A percentile compares a stretch with the other conserved stretches of the same genome.
phyloP scores from a whole-genome alignment of 2,329 filamentous ascomycete genomes.

The Fusarium miscanthi region DNA sequence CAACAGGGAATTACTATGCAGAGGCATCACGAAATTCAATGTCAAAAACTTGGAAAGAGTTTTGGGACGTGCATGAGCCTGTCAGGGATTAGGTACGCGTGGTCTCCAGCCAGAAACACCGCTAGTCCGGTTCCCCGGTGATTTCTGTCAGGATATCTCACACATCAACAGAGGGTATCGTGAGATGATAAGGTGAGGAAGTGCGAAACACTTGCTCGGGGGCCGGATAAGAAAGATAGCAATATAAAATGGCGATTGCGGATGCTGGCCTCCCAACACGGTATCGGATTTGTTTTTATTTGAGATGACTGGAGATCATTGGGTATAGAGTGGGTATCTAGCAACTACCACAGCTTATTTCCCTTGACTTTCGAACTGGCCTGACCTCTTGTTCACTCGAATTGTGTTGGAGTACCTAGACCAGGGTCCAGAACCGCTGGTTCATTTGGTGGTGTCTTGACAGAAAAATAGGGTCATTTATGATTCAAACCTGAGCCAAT shows the following conservation, averaged over 20 bases:
- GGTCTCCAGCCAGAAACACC: background rate
- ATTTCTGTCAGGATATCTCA: background rate
- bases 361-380: background rate
- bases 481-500: background rate
- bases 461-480: conserved; percentile 26
- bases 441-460: conserved; percentile 1
- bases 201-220: background rate
- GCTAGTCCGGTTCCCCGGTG: conserved; percentile 6
- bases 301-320: conserved; percentile 24
- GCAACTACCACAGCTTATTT: conserved; percentile 3
- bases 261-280: background rate
- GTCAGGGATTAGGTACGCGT: conserved; percentile 17
- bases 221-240: background rate
- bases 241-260: background rate
- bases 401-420: background rate
- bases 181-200: background rate
- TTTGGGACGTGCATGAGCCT: conserved; percentile 2
- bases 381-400: background rate
- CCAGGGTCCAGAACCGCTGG: background rate
- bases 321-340: conserved; percentile 8
- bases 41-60: conserved; percentile 16
- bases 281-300: background rate
- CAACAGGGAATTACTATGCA: background rate
- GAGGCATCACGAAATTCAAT: background rate
- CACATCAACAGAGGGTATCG: conserved; percentile 3